phyloP scores from a whole-genome alignment of 2,329 filamentous ascomycete species.

The Tolypocladium capitatum region DNA sequence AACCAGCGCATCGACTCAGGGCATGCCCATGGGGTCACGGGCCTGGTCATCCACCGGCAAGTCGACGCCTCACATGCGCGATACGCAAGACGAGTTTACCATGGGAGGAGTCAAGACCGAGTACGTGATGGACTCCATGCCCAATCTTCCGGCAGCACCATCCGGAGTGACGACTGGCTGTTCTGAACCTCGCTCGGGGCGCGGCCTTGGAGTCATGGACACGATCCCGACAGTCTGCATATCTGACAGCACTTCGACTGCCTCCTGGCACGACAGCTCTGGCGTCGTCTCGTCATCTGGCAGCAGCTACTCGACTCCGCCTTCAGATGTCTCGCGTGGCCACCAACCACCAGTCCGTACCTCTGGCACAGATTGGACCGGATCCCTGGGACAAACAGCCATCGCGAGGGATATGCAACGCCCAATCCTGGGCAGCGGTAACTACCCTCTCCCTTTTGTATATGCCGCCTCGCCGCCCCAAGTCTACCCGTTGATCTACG shows the following conservation, averaged over 20 bases:
- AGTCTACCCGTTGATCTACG: constrained; percentile 21
- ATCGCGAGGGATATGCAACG: constrained; percentile 7
- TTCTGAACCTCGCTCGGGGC: constrained; percentile 10
- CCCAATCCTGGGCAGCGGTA: constrained; percentile 8
- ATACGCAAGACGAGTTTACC: constrained; percentile 8
- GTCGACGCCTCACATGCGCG: constrained; percentile 5
- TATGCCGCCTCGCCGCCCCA: constrained; percentile 14
- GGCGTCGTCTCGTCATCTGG: constrained; percentile 31
- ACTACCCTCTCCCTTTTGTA: constrained; percentile 17
- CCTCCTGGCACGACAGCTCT: constrained; percentile 23
- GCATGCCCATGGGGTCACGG: constrained; percentile 6
- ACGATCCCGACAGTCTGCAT: constrained; percentile 8
- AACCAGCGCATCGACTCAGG: constrained; percentile 3
- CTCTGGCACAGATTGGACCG: constrained; percentile 19
- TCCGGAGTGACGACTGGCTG: constrained; percentile 7
- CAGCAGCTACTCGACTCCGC: constrained; percentile 32
- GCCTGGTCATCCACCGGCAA: constrained; percentile 11
- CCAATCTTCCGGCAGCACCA: constrained; percentile 7
- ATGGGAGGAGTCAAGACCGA: constrained; percentile 8
- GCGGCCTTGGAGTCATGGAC: constrained; percentile 10
- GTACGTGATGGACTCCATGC: constrained; percentile 10
- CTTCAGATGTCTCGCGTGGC: constrained; percentile 23
- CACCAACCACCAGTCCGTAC: constrained; percentile 13
- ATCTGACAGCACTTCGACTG: constrained; percentile 8
- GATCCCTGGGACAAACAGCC: constrained; percentile 14